phyloP scores from a whole-genome alignment of 352 stramenopile species.

The Vaucheria bursata region DNA sequence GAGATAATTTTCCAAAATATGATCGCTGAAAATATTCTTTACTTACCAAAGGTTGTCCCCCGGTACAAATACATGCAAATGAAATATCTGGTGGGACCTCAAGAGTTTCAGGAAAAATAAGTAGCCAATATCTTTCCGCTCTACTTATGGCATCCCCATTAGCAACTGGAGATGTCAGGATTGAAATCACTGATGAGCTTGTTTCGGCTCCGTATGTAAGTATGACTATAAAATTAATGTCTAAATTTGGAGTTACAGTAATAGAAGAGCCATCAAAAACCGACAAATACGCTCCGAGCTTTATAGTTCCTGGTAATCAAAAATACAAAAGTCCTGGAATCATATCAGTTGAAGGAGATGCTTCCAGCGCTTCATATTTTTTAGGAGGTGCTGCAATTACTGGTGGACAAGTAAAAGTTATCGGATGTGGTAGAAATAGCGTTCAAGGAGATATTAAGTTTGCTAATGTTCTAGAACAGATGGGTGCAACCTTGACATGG shows the following conservation, averaged over 20 bases:
- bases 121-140: slow-evolving; percentile 89
- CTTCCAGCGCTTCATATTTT: slow-evolving; percentile 90
- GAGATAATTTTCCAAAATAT: not conserved
- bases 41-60: slow-evolving; percentile 55
- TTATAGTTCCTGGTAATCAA: slow-evolving; percentile 56
- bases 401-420: slow-evolving; percentile 79
- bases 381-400: slow-evolving; percentile 90
- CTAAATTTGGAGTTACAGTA: slow-evolving; percentile 81
- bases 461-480: slow-evolving; percentile 73
- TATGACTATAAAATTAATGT: slow-evolving; percentile 95
- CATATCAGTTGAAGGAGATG: slow-evolving; percentile 85
- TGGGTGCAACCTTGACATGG: slow-evolving; percentile 68
- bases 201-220: slow-evolving; percentile 93
- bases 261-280: slow-evolving; percentile 61
- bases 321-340: slow-evolving; percentile 58
- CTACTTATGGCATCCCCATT: slow-evolving; percentile 87
- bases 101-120: slow-evolving; percentile 82
- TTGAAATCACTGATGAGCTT: slow-evolving; percentile 89
- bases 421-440: slow-evolving; percentile 80
- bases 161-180: slow-evolving; percentile 66
- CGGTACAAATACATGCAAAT: slow-evolving; percentile 62
- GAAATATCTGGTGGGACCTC: slow-evolving; percentile 64
- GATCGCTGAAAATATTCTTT: not conserved
- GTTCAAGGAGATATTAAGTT: slow-evolving; percentile 86
- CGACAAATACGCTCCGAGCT: slow-evolving; percentile 57